A percentile compares a stretch with the other conserved stretches of the same genome.
These are phyloP conservation scores for Diaporthe citrichinensis DNA, from an alignment of 2,329 filamentous ascomycete genomes.

Conservation along the genomic window DNA sequence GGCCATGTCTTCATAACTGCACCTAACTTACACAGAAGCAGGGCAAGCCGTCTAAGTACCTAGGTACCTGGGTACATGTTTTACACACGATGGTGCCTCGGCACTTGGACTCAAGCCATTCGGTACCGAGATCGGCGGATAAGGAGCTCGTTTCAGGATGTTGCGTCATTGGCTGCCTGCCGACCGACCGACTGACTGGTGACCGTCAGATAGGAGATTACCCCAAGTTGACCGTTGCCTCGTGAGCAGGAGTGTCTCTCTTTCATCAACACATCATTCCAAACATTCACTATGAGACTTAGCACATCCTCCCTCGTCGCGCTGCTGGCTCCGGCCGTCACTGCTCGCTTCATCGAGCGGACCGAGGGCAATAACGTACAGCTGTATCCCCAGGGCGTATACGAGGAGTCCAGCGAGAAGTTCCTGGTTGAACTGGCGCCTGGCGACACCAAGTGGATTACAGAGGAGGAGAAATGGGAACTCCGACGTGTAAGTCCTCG, in stretches of 20 bases:
- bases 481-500: conserved; percentile 77
- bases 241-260: background rate
- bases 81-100: background rate
- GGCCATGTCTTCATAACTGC: background rate
- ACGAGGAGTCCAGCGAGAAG: conserved; percentile 58
- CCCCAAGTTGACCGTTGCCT: conserved; percentile 24
- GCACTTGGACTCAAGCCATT: background rate
- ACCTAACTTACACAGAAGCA: background rate
- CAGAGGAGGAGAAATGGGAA: conserved; percentile 95
- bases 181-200: conserved; percentile 1
- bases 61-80: background rate
- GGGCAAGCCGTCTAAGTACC: background rate
- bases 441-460: conserved; percentile 87
- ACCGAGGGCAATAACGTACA: conserved; percentile 66
- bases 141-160: conserved; percentile 29
- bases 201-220: conserved; percentile 26
- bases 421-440: conserved; percentile 89
- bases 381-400: conserved; percentile 58
- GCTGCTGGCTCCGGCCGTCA: conserved; percentile 67
- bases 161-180: conserved; percentile 34
- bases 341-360: conserved; percentile 70
- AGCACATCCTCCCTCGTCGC: conserved; percentile 66
- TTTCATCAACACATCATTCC: conserved; percentile 24
- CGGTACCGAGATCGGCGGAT: conserved; percentile 28
- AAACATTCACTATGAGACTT: conserved; percentile 63